Percentiles rank a stretch among this genome's conserved stretches.
These are phyloP conservation scores for Phlebiopsis flavidoalba DNA, from an alignment of 768 basidiomycete species.

Conservation along the genomic window DNA sequence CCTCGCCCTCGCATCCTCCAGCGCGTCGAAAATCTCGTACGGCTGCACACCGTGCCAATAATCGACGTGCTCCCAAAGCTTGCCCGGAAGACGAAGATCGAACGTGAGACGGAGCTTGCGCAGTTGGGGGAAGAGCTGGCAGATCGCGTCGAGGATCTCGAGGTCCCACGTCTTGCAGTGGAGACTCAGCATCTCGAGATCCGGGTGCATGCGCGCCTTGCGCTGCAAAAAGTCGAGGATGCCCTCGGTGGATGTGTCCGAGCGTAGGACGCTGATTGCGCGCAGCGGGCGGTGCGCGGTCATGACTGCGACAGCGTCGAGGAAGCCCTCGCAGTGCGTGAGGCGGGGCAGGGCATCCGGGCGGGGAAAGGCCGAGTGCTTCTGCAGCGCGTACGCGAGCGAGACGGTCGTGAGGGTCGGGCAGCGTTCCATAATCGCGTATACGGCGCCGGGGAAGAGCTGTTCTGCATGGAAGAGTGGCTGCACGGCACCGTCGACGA, in stretches of 20 bases:
- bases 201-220: conserved; percentile 22
- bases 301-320: conserved; percentile 8
- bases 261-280: conserved; percentile 18
- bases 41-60: conserved; percentile 9
- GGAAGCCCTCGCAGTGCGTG: conserved; percentile 10
- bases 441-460: conserved; percentile 20
- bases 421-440: conserved; percentile 13
- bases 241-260: conserved; percentile 13
- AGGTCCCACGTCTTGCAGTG: conserved; percentile 37
- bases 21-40: conserved; percentile 7
- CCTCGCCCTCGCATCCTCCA: conserved; percentile 5
- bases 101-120: conserved; percentile 38
- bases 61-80: conserved; percentile 10
- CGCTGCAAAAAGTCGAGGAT: conserved; percentile 15
- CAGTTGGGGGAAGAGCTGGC: conserved; percentile 31
- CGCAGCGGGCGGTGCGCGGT: conserved; percentile 12
- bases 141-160: conserved; percentile 39
- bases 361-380: conserved; percentile 12
- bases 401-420: conserved; percentile 14
- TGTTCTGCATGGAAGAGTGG: conserved; percentile 12
- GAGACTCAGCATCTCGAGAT: conserved; percentile 29
- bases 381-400: conserved; percentile 10
- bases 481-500: conserved; percentile 4
- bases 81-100: conserved; percentile 27
- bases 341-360: conserved; percentile 9